Base-by-base conservation (phyloP, 345 rosid genomes). In the Acer campestre region DNA sequence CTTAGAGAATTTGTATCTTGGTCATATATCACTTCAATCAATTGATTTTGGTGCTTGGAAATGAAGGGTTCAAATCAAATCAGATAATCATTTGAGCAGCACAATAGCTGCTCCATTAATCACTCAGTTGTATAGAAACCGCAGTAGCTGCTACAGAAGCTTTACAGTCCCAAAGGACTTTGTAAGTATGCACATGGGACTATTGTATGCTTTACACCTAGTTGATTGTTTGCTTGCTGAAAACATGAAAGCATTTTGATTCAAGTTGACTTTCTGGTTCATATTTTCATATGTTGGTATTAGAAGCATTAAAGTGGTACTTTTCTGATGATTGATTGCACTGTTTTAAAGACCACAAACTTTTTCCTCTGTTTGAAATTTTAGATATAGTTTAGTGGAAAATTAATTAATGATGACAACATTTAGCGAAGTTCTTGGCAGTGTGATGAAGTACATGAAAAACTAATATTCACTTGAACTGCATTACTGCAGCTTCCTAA, bases 1-100 rank as follows among this genome's bases (percentile, higher is more conserved):
- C 80, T 79, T 93, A 55, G 88, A 75, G 78, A 94, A 92, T 81
- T 82, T 95, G 31, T 93, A 89, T 75, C 77, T 85, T 63, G 98
- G 95, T 73, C 85, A 71, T 73, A 86, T 95, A 81, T 95, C 98
- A 59, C 93, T 93, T 79, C 97, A 93, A 80, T 93, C 92, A 29
- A 78, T 90, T 72, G 89, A 93, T 82, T 95, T 93, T 77, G 86
- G 93, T 79, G 89, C 91, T 48, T 89, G 98, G 98, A 85, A 77
- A 78, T 88, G 78, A 89, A 8, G 35, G 38, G 10, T 27, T 38
- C 75, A 25, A 51, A 22, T 25, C 18, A 25, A 61, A 17, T 1
- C 8, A 10, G 68, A 73, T 42, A 61, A 48, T 25, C 63, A 55
- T 35, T 10, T 25, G 48, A 66, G 59, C 11, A 42, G 29, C 48